Base-by-base conservation (phyloP, 805 yeast genomes). In the Hanseniaspora vineae region DNA sequence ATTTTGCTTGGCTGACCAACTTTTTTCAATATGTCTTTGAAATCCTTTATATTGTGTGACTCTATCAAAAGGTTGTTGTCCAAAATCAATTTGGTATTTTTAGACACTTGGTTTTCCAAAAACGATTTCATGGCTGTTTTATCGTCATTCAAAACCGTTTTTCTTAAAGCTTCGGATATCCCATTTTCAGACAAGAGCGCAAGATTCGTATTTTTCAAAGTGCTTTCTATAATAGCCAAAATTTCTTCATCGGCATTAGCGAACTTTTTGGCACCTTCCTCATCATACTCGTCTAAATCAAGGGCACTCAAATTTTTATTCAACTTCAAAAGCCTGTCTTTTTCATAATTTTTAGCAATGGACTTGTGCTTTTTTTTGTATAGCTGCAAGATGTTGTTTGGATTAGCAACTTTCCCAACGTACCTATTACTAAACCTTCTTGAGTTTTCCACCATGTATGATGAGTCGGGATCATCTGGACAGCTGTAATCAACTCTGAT, bases 401-500 rank as follows among this genome's bases (percentile, higher is more conserved):
- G 78, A 61, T 92, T 92, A 3, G 97, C 98, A 1, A 90, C 92
- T 51, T 71, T 72, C 0, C 96, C 96, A 6, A 84, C 95, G 69
- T 90, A 92, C 56, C 86, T 69, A 58, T 89, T 87, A 14, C 96
- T 86, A 52, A 92, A 86, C 52, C 96, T 67, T 46, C 94, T 70
- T 0, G 95, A 84, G 58, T 89, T 90, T 57, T 89, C 97, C 15
- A 92, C 87, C 54, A 88, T 96, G 57, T 76, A 90, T 4, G 89
- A 95, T 5, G 63, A 50, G 29, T 46, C 50, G 1, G 57, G 51
- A 42, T 50, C 53, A 11, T 42, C 46, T 3, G 59, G 58, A 1
- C 94, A 96, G 19, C 85, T 71, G 55, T 90, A 90, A 54, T 92
- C 97, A 0, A 89, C 96, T 35, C 88, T 69, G 15, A 92, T 62